Evolutionary conservation across 495 filamentous ascomycete genomes (phyloP), one percentile per base, ranked within the genome.

Genomic region (Penicillium tannophilum): DNA sequence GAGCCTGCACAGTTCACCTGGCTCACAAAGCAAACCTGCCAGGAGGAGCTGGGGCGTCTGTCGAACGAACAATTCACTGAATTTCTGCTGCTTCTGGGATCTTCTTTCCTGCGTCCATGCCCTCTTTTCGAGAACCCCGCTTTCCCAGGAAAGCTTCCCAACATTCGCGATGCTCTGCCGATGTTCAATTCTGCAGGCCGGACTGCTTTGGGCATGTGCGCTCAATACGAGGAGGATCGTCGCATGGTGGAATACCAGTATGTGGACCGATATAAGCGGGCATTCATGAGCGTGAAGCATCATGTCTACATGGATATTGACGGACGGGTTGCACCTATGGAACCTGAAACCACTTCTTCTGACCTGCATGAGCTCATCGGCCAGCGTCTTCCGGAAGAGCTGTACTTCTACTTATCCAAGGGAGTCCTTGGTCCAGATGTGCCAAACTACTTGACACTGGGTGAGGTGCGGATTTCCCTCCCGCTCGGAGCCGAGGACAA

Each of bases 321-420:
- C 50, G 94, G 93, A 17, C 81, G 85, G 53, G 82, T 96, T 47
- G 86, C 84, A 52, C 87, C 88, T 4, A 78, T 91, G 65, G 85
- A 91, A 58, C 79, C 79, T 33, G 86, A 88, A 8, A 75, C 83
- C 35, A 82, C 88, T 2, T 92, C 94, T 17, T 79, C 77, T 20
- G 93, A 98, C 71, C 82, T 92, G 60, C 90, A 94, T 72, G 88
- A 93, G 63, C 90, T 97, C 67, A 88, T 96, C 61, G 92, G 92
- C 20, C 85, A 92, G 54, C 90, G 92, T 33, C 80, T 99, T 16
- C 92, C 95, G 2, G 86, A 92, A 53, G 95, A 99, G 74, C 77
- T 99, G 6, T 96, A 92, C 70, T 89, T 90, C 69, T 98, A 99
- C 64, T 82, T 98, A 33, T 90, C 91, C 58, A 87, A 84, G 31